Conservation (phyloP, 805 yeast species). For the Sugiyamaella chiloensis region DNA sequence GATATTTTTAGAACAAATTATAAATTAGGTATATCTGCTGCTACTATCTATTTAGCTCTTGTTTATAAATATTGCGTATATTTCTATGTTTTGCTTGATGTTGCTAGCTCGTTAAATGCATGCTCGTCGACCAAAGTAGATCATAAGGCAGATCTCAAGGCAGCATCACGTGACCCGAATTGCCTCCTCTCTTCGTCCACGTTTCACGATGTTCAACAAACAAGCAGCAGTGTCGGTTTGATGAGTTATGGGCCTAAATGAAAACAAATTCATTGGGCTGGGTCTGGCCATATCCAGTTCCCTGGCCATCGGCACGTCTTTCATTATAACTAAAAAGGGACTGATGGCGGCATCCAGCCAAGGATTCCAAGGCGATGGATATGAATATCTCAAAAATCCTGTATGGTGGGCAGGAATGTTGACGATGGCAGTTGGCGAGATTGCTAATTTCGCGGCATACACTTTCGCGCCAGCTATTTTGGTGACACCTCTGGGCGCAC, state of each 20-base stretch:
- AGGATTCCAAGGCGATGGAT: conserved; percentile 69
- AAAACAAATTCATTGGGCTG: conserved; percentile 85
- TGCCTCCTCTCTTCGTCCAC: too few species aligned
- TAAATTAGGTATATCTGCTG: too few species aligned
- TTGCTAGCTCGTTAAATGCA: too few species aligned
- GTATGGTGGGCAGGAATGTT: conserved; percentile 93
- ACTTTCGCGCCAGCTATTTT: conserved; percentile 92
- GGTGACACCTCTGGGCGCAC: conserved; percentile 89
- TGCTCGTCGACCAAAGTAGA: too few species aligned
- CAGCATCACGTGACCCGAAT: too few species aligned
- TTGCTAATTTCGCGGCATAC: conserved; percentile 91
- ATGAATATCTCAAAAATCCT: conserved; percentile 75
- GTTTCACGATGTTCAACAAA: too few species aligned
- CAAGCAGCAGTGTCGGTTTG: too few species aligned
- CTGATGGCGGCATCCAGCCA: conserved; percentile 63
- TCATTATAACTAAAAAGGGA: conserved; percentile 86
- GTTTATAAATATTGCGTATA: too few species aligned
- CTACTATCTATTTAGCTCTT: too few species aligned
- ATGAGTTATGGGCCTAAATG: conserved; percentile 39
- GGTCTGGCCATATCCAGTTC: conserved; percentile 85
- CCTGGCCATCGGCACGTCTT: conserved; percentile 85
- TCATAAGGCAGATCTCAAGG: too few species aligned
- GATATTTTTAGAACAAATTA: too few species aligned
- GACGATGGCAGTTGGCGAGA: conserved; percentile 85
- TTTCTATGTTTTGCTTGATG: too few species aligned